phyloP scores from a whole-genome alignment of 2,329 filamentous ascomycete genomes.

The Eutypella sp. region DNA sequence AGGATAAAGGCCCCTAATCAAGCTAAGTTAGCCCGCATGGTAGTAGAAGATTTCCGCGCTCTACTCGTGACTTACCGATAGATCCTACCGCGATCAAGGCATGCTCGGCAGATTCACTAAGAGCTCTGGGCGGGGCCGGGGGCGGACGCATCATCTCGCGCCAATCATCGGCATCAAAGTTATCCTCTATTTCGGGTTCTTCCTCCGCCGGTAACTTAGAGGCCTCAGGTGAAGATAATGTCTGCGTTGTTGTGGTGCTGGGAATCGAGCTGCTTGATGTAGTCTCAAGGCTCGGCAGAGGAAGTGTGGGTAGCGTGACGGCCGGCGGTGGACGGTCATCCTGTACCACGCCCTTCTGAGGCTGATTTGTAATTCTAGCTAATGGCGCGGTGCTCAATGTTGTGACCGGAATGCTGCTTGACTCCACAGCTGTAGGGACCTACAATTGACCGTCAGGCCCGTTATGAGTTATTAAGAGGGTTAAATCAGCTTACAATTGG shows the following conservation, averaged over 20 bases:
- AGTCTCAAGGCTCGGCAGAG: not conserved
- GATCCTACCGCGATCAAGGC: constrained; percentile 30
- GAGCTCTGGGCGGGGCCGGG: not conserved
- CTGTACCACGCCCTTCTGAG: not conserved
- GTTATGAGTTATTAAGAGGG: no score
- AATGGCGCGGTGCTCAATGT: not conserved
- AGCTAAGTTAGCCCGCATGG: constrained; percentile 1
- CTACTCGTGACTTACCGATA: constrained; percentile 22
- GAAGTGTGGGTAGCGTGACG: not conserved
- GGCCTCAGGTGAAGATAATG: no score
- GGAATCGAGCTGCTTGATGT: not conserved
- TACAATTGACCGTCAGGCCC: not conserved
- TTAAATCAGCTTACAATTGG: not conserved
- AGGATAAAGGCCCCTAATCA: constrained; percentile 42
- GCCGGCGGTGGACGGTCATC: not conserved
- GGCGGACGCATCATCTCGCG: constrained; percentile 3
- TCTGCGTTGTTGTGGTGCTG: no score
- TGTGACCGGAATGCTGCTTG: no score
- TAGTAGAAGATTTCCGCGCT: not conserved
- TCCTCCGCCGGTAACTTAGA: no score
- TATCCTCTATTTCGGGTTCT: not conserved
- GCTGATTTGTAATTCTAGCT: not conserved
- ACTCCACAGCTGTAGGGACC: no score
- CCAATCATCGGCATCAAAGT: not conserved
- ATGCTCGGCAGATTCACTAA: constrained; percentile 26